These are phyloP conservation scores for Suillus bovinus DNA, from an alignment of 768 basidiomycete genomes.

Conservation along the genomic window DNA sequence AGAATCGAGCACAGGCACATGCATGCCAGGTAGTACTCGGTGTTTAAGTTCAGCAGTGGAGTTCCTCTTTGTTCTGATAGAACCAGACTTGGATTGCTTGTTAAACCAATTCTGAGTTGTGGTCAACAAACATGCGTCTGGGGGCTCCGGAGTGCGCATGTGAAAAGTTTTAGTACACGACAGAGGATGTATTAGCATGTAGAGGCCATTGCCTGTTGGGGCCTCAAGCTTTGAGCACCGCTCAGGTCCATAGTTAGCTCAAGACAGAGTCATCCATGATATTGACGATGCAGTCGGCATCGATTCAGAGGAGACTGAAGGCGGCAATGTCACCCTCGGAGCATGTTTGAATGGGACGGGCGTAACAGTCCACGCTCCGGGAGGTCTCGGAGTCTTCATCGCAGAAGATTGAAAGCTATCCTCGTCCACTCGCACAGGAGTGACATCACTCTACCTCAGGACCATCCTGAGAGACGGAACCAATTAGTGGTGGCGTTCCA, in stretches of 20 bases:
- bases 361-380: conserved; percentile 46
- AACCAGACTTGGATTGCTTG: conserved; percentile 32
- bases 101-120: conserved; percentile 15
- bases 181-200: conserved; percentile 49
- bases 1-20: conserved; percentile 1
- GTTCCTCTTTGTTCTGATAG: conserved; percentile 47
- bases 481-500: conserved; percentile 19
- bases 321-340: conserved; percentile 19
- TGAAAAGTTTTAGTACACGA: conserved; percentile 48
- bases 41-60: conserved; percentile 29
- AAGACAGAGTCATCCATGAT: conserved; percentile 27
- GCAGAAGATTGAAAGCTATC: conserved; percentile 17
- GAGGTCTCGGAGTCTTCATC: conserved; percentile 46
- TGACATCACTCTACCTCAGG: conserved; percentile 36
- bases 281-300: conserved; percentile 16
- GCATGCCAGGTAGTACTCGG: conserved; percentile 24
- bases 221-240: conserved; percentile 19
- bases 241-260: conserved; percentile 14
- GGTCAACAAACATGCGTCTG: conserved; percentile 66
- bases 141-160: conserved; percentile 59
- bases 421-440: conserved; percentile 23
- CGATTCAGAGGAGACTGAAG: conserved; percentile 15
- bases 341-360: conserved; percentile 29
- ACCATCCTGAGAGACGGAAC: conserved; percentile 6
- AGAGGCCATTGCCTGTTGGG: conserved; percentile 26